These are phyloP conservation scores for Teunomyces aglyptinius DNA, from an alignment of 805 yeast genomes.

Conservation along the genomic window DNA sequence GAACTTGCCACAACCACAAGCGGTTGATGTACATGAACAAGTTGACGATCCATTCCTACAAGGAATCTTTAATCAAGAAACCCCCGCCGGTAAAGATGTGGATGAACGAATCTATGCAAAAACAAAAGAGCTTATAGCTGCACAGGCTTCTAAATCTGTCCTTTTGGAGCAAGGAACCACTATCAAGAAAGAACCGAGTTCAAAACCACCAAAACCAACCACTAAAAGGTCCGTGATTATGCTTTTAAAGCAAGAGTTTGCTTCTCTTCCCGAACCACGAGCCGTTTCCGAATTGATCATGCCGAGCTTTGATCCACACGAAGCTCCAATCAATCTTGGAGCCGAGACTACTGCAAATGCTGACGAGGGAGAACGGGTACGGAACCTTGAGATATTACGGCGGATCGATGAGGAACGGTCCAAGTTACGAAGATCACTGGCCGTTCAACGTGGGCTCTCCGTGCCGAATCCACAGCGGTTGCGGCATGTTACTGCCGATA, in stretches of 20 bases:
- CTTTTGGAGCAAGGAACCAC: conserved; percentile 15
- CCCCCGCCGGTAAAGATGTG: conserved; percentile 14
- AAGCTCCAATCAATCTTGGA: conserved; percentile 11
- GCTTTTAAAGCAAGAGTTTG: conserved; percentile 10
- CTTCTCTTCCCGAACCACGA: conserved; percentile 38
- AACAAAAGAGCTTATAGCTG: conserved; percentile 30
- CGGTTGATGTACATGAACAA: not conserved
- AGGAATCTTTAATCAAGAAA: not conserved
- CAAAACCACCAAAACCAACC: conserved; percentile 7
- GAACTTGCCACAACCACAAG: conserved; percentile 25
- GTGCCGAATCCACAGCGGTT: conserved; percentile 35
- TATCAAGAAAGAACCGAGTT: conserved; percentile 3
- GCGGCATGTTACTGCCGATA: not conserved
- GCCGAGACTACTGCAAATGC: not conserved
- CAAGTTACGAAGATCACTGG: conserved; percentile 44
- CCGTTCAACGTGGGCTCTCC: conserved; percentile 43
- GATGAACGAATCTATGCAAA: conserved; percentile 36
- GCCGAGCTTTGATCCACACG: conserved; percentile 30
- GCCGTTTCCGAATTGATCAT: conserved; percentile 31
- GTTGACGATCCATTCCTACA: not conserved
- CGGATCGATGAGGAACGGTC: conserved; percentile 28
- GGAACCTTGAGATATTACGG: conserved; percentile 21
- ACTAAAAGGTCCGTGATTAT: conserved; percentile 8
- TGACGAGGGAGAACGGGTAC: conserved; percentile 25
- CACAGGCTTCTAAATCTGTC: conserved; percentile 33